A percentile compares a stretch with the other conserved stretches of the same genome.
Evolutionary conservation across 306 rosid genomes (phyloP).

Genomic region (Purshia tridentata): DNA sequence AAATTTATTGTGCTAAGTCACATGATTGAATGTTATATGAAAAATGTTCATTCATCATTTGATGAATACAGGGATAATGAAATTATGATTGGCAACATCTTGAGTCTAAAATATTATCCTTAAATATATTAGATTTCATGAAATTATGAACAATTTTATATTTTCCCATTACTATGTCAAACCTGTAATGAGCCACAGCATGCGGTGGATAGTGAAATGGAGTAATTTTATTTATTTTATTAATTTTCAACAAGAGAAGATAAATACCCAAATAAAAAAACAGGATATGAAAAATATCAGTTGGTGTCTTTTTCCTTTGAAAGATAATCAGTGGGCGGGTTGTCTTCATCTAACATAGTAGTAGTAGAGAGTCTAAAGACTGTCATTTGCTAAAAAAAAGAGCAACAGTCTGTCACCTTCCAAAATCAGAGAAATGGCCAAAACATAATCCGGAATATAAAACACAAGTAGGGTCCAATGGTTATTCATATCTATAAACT

Average conservation of each 20-base stretch:
- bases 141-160: too few relatives aligned
- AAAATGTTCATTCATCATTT: slow-evolving; percentile 14
- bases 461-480: too few relatives aligned
- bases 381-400: too few relatives aligned
- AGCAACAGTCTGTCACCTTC: too few relatives aligned
- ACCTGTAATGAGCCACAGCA: too few relatives aligned
- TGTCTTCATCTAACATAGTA: too few relatives aligned
- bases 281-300: not conserved
- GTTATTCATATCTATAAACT: not conserved
- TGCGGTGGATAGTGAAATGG: too few relatives aligned
- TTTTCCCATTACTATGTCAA: not conserved
- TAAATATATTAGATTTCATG: not conserved
- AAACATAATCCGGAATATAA: too few relatives aligned
- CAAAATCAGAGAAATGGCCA: not conserved
- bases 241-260: not conserved
- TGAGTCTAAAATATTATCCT: not conserved
- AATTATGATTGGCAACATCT: not conserved
- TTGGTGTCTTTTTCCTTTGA: not conserved
- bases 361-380: too few relatives aligned
- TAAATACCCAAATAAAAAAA: not conserved
- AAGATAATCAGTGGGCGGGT: too few relatives aligned
- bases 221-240: not conserved
- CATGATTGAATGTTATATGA: not conserved
- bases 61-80: not conserved
- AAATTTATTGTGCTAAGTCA: not conserved